These are phyloP conservation scores for Spergularia azorica DNA, from an alignment of 179 eudicot species.

Conservation along the genomic window DNA sequence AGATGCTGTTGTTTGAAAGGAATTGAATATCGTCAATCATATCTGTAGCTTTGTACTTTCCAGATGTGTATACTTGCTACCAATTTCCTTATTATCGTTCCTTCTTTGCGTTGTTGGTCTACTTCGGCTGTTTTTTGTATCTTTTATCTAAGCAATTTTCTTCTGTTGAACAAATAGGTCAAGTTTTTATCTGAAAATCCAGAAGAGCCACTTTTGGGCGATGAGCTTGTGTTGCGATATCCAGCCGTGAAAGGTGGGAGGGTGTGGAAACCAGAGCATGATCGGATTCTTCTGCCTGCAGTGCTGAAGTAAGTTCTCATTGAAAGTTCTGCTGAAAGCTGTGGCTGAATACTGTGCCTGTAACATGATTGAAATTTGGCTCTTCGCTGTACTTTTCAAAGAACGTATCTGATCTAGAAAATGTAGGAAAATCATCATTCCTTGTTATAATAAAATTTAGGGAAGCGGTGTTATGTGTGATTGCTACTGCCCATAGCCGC, in stretches of 20 bases:
- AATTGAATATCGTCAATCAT: too few relatives aligned
- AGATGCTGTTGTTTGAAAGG: too few relatives aligned
- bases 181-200: conserved; percentile 46
- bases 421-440: too few relatives aligned
- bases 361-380: neutral
- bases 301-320: conserved; percentile 66
- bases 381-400: neutral
- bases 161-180: conserved; percentile 39
- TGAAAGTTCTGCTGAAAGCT: conserved; percentile 1
- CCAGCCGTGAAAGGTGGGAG: conserved; percentile 75
- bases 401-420: too few relatives aligned
- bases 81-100: neutral
- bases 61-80: neutral
- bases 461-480: neutral
- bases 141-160: neutral
- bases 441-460: neutral
- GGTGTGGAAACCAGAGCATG: conserved; percentile 85
- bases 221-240: conserved; percentile 63
- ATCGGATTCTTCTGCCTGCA: conserved; percentile 65
- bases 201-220: conserved; percentile 58
- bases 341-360: neutral
- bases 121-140: neutral
- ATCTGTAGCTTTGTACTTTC: neutral
- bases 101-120: neutral
- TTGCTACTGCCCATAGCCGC: neutral